Base-by-base conservation (phyloP, 2,329 filamentous ascomycete genomes). In the Aspergillus puulaauensis region DNA sequence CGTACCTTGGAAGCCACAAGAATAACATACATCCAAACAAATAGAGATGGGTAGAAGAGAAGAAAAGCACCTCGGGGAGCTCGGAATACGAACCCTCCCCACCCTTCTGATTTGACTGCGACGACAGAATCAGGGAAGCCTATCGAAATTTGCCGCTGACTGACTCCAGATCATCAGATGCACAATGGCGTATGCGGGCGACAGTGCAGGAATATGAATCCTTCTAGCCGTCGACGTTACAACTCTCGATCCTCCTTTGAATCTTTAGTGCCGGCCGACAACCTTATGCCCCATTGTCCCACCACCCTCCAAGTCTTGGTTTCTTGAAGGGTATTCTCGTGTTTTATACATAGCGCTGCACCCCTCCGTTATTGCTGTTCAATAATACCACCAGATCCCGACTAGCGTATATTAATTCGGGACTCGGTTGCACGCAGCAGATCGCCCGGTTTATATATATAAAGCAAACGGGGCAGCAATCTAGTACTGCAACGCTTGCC, bases 131-230 rank as follows among this genome's bases (percentile, higher is more conserved):
- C 53, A 55, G 53, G 46, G 53, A 55, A 55, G 17, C 9, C 37
- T 14, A 15, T 33, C 39, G 31, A 35, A 35, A 49, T 17, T 49
- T 43, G 37, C 53, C 41, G 45, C 35, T 37, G 35, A 31, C 50
- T 58, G 56, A 52, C 56, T 40, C 56, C 48, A 52, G 53, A 56
- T 24, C 48, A 49, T 55, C 56, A 49, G 40, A 57, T 64, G 60
- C 62, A 64, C 56, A 57, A 61, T 61, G 56, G 62, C 60, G 62
- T 62, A 59, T 60, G 60, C 50, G 43, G 54, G 17, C 46, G 37
- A 47, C 35, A 14, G 43, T 48, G 35, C 53, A 55, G 53, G 9
- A 33, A 35, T 35, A 45, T 51, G 48, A 47, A 15, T 47, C 44
- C 40, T 57, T 45, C 40, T 37, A 12, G n/a, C 35, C 33, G 24